Conservation (phyloP, 495 filamentous ascomycete genomes). For the Podospora comata region DNA sequence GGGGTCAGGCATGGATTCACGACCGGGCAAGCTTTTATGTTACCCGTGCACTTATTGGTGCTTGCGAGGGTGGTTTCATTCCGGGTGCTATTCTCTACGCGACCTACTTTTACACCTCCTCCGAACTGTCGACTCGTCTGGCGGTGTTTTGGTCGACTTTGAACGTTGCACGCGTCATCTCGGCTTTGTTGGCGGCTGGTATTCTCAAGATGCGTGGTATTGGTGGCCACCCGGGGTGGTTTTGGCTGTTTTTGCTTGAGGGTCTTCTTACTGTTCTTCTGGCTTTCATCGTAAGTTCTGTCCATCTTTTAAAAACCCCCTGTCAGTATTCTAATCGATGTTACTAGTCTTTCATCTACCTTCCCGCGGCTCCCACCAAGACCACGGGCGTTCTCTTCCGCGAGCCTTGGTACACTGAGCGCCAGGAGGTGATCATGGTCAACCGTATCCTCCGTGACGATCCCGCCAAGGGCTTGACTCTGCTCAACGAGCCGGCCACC, state of each 20-base stretch:
- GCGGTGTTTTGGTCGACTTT: slow-evolving; percentile 58
- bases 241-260: slow-evolving; percentile 58
- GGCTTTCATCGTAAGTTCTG: slow-evolving; percentile 9
- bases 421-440: slow-evolving; percentile 61
- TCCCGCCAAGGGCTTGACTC: slow-evolving; percentile 53
- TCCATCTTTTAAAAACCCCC: neutral
- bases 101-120: slow-evolving; percentile 68
- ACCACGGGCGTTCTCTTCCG: slow-evolving; percentile 51
- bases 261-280: slow-evolving; percentile 46
- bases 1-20: slow-evolving; percentile 57
- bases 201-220: slow-evolving; percentile 52
- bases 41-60: slow-evolving; percentile 61
- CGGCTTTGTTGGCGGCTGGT: slow-evolving; percentile 51
- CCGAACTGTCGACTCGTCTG: slow-evolving; percentile 58
- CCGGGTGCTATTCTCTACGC: slow-evolving; percentile 56
- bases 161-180: slow-evolving; percentile 50
- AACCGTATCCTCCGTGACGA: slow-evolving; percentile 72
- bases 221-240: slow-evolving; percentile 55
- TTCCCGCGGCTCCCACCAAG: slow-evolving; percentile 52
- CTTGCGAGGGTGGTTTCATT: slow-evolving; percentile 62
- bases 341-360: slow-evolving; percentile 51
- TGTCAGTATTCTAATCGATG: slow-evolving; percentile 34
- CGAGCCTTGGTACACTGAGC: slow-evolving; percentile 47
- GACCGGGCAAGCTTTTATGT: slow-evolving; percentile 56
- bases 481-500: slow-evolving; percentile 45